Evolutionary conservation across 495 filamentous ascomycete genomes (phyloP).

Genomic region (Aspergillus biplanus): DNA sequence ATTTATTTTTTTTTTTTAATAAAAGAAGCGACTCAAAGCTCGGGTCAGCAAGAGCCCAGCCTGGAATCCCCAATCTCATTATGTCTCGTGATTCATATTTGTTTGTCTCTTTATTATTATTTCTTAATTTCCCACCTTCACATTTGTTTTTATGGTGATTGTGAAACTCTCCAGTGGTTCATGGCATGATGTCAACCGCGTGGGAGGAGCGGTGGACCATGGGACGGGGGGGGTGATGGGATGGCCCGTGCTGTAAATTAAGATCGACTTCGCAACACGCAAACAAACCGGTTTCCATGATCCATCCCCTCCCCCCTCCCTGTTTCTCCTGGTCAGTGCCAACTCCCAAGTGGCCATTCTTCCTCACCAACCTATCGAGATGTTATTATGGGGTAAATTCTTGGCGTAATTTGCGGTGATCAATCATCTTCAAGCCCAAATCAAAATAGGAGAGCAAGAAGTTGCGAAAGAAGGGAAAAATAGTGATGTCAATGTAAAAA

Average conservation of each 20-base stretch:
- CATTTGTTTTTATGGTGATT: not conserved
- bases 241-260: not conserved
- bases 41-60: too few species aligned
- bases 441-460: not conserved
- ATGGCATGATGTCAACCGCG: not conserved
- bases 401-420: not conserved
- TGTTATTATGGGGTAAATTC: not conserved
- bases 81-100: too few species aligned
- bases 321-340: too few species aligned
- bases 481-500: not conserved
- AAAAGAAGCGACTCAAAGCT: too few species aligned
- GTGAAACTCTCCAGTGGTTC: not conserved
- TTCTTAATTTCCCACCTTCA: too few species aligned
- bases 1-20: too few species aligned
- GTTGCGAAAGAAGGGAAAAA: not conserved
- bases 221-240: not conserved
- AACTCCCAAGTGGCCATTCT: too few species aligned
- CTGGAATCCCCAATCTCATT: too few species aligned
- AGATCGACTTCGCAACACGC: not conserved
- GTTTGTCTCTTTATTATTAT: too few species aligned
- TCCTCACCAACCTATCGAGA: not conserved
- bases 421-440: too few species aligned
- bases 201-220: not conserved
- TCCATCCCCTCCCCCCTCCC: too few species aligned
- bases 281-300: not conserved